These are phyloP conservation scores for Tylopilus orsonianus DNA, from an alignment of 1,284 basidiomycete species.

Conservation along the genomic window DNA sequence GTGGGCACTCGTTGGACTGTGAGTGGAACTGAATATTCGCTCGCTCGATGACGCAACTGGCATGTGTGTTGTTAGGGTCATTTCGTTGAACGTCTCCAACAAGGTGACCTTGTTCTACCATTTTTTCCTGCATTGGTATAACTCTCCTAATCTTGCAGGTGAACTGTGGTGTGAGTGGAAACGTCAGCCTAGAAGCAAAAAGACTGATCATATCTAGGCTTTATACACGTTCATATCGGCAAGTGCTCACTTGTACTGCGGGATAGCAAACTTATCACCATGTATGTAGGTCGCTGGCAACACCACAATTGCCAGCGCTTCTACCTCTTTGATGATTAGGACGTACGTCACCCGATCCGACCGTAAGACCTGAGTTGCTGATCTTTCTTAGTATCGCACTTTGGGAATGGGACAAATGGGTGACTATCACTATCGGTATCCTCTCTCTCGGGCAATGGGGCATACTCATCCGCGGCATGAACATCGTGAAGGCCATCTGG, in stretches of 20 bases:
- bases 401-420: constrained; percentile 57
- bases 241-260: constrained; percentile 20
- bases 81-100: constrained; percentile 52
- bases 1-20: constrained; percentile 62
- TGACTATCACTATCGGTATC: constrained; percentile 48
- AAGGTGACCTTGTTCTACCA: constrained; percentile 24
- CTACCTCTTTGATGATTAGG: constrained; percentile 66
- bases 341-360: constrained; percentile 43
- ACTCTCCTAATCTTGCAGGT: constrained; percentile 40
- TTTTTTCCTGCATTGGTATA: not conserved
- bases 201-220: constrained; percentile 39
- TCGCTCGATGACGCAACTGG: not conserved
- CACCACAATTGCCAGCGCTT: constrained; percentile 30
- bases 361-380: not conserved
- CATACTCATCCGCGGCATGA: constrained; percentile 67
- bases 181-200: constrained; percentile 1
- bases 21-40: constrained; percentile 11
- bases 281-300: constrained; percentile 26
- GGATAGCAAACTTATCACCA: constrained; percentile 4
- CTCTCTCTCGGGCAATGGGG: constrained; percentile 65
- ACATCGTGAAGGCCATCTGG: constrained; percentile 57
- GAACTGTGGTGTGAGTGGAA: constrained; percentile 54
- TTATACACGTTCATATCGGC: constrained; percentile 70
- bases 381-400: constrained; percentile 54
- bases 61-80: constrained; percentile 41